Percentiles rank a stretch among this genome's conserved stretches.
Evolutionary conservation across 495 filamentous ascomycete genomes (phyloP).

Genomic region (Letharia lupina): DNA sequence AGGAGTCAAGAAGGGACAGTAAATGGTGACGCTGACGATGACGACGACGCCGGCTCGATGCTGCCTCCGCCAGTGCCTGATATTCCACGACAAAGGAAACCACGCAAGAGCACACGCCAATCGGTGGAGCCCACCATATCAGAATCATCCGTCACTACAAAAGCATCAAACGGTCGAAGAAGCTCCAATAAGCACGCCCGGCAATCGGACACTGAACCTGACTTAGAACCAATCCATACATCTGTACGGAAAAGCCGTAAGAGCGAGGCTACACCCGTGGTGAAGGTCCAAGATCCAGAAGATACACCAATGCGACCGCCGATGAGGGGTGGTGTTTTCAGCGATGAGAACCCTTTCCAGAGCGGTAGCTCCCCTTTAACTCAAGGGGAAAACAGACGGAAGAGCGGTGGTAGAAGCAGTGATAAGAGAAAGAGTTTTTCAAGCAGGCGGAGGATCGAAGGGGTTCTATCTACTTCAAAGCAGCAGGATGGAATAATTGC

Average conservation of each 20-base stretch:
- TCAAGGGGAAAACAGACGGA: slow-evolving; percentile 29
- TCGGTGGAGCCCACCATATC: slow-evolving; percentile 37
- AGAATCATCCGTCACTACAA: slow-evolving; percentile 30
- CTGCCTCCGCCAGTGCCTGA: slow-evolving; percentile 40
- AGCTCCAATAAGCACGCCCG: slow-evolving; percentile 47
- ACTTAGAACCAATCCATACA: slow-evolving; percentile 33
- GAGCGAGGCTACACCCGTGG: slow-evolving; percentile 46
- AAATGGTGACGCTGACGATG: slow-evolving; percentile 38
- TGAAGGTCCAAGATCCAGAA: slow-evolving; percentile 32
- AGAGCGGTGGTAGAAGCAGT: slow-evolving; percentile 28
- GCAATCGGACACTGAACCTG: slow-evolving; percentile 43
- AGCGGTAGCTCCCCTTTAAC: slow-evolving; percentile 58
- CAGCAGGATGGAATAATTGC: slow-evolving; percentile 35
- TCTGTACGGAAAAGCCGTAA: slow-evolving; percentile 43
- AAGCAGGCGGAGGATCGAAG: slow-evolving; percentile 34
- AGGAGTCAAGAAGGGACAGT: slow-evolving; percentile 47
- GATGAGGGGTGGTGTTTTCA: slow-evolving; percentile 56
- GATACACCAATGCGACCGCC: slow-evolving; percentile 30
- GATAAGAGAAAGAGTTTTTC: slow-evolving; percentile 46
- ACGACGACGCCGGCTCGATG: slow-evolving; percentile 37
- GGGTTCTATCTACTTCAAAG: neutral
- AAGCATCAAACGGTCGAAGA: slow-evolving; percentile 29
- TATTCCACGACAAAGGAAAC: slow-evolving; percentile 33
- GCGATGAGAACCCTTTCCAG: slow-evolving; percentile 89
- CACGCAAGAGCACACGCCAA: slow-evolving; percentile 34